phyloP scores from a whole-genome alignment of 805 yeast genomes.

The Brettanomyces anomalus region DNA sequence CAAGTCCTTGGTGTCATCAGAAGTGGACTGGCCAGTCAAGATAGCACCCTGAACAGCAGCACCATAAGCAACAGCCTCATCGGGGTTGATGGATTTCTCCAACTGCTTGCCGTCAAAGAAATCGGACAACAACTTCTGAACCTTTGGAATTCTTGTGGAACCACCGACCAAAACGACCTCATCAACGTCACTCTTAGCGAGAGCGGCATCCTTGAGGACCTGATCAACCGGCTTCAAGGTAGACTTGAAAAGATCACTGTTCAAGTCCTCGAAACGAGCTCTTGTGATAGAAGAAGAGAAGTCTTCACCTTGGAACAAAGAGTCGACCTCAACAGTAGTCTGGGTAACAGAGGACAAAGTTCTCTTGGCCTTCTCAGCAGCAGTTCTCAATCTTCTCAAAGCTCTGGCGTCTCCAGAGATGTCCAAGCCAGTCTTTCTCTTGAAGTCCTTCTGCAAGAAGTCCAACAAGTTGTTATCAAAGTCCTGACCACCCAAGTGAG shows the following conservation, averaged over 20 bases:
- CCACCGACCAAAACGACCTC: conserved; percentile 98
- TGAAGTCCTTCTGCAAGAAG: conserved; percentile 88
- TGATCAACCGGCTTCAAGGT: conserved; percentile 92
- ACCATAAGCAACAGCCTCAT: conserved; percentile 99
- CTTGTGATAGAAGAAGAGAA: conserved; percentile 90
- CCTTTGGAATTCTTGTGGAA: conserved; percentile 98
- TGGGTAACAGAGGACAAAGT: conserved; percentile 93
- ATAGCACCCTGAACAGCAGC: conserved; percentile 99
- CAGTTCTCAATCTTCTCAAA: conserved; percentile 95
- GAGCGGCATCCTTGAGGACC: conserved; percentile 87
- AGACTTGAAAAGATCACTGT: conserved; percentile 87
- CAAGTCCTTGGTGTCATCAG: conserved; percentile 91
- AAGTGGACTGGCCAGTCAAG: conserved; percentile 84
- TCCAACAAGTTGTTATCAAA: conserved; percentile 93
- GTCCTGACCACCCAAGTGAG: conserved; percentile 99
- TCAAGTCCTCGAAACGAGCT: conserved; percentile 96
- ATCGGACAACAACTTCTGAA: conserved; percentile 88
- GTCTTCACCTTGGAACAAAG: conserved; percentile 91
- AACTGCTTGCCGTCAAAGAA: conserved; percentile 95
- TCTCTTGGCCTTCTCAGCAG: conserved; percentile 99
- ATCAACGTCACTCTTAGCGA: conserved; percentile 76
- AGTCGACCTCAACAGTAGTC: conserved; percentile 94
- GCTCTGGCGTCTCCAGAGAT: conserved; percentile 90
- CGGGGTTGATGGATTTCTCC: conserved; percentile 96
- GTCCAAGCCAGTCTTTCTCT: conserved; percentile 86